Percentiles rank a stretch among this genome's conserved stretches.
Evolutionary conservation across 352 stramenopile species (phyloP).

Genomic region (Globisporangium irregulare): DNA sequence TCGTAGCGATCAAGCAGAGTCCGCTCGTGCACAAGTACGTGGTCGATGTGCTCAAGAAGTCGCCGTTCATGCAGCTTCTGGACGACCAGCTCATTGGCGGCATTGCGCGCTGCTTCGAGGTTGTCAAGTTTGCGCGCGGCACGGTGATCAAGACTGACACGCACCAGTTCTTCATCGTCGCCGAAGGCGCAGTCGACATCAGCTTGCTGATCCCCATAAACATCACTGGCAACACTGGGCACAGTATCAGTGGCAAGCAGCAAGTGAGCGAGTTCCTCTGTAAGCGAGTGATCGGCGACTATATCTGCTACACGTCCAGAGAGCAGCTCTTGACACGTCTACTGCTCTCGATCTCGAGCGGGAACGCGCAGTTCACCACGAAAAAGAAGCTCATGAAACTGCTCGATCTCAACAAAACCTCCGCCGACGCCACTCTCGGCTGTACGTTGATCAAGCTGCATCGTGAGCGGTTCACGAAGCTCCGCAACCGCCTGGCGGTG

Average conservation of each 20-base stretch:
- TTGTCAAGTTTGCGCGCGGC: conserved; percentile 40
- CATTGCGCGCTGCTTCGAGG: conserved; percentile 56
- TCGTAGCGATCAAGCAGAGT: conserved; percentile 14
- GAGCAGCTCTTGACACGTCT: conserved; percentile 49
- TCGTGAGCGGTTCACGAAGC: conserved; percentile 44
- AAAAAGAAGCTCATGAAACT: conserved; percentile 61
- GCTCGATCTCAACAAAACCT: conserved; percentile 57
- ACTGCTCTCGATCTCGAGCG: conserved; percentile 25
- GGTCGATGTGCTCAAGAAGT: conserved; percentile 43
- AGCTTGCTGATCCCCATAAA: conserved; percentile 36
- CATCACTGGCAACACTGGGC: neutral
- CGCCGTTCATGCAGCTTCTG: conserved; percentile 69
- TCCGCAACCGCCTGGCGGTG: conserved; percentile 28
- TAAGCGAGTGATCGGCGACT: conserved; percentile 51
- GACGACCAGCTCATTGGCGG: conserved; percentile 47
- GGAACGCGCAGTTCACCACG: conserved; percentile 16
- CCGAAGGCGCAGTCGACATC: conserved; percentile 55
- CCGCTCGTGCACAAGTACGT: conserved; percentile 23
- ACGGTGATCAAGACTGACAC: conserved; percentile 47
- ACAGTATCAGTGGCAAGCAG: conserved; percentile 25
- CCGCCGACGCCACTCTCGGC: conserved; percentile 43
- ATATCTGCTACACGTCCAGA: conserved; percentile 49
- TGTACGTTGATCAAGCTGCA: conserved; percentile 64
- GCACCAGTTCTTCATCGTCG: conserved; percentile 55
- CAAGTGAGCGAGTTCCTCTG: conserved; percentile 55